Evolutionary conservation across 2,329 filamentous ascomycete genomes (phyloP).

Genomic region (Dactylellina parvicollis): DNA sequence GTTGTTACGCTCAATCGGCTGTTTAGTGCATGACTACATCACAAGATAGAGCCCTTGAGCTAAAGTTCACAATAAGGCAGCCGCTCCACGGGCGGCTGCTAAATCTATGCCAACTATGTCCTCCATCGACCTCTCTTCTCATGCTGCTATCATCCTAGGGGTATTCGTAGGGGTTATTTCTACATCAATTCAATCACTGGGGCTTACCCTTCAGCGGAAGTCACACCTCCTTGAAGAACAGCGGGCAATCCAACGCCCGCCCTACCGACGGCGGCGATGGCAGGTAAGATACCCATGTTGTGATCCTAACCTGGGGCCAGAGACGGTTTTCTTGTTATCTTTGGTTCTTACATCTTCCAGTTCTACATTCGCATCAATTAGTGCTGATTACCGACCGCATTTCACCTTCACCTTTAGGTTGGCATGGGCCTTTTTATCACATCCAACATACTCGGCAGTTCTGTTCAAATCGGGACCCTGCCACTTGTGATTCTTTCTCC

Average conservation of each 20-base stretch:
- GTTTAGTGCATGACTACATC: neutral
- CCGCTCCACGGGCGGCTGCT: constrained; percentile 19
- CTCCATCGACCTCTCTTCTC: constrained; percentile 78
- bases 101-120: constrained; percentile 70
- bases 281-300: constrained; percentile 67
- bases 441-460: constrained; percentile 92
- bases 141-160: constrained; percentile 83
- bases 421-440: constrained; percentile 98
- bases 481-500: constrained; percentile 94
- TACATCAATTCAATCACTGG: constrained; percentile 92
- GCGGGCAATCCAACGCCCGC: constrained; percentile 82
- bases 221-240: constrained; percentile 98
- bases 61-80: neutral
- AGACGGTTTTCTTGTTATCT: neutral
- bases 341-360: neutral
- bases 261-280: constrained; percentile 91
- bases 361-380: neutral
- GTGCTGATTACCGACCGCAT: neutral
- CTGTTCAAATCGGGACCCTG: constrained; percentile 95
- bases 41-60: neutral
- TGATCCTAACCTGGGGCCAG: constrained; percentile 29
- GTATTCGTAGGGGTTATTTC: constrained; percentile 92
- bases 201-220: constrained; percentile 94
- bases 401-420: constrained; percentile 61
- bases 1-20: neutral